These are phyloP conservation scores for Aristolochia fimbriata DNA, from an alignment of 164 flowering plant genomes.

Conservation along the genomic window DNA sequence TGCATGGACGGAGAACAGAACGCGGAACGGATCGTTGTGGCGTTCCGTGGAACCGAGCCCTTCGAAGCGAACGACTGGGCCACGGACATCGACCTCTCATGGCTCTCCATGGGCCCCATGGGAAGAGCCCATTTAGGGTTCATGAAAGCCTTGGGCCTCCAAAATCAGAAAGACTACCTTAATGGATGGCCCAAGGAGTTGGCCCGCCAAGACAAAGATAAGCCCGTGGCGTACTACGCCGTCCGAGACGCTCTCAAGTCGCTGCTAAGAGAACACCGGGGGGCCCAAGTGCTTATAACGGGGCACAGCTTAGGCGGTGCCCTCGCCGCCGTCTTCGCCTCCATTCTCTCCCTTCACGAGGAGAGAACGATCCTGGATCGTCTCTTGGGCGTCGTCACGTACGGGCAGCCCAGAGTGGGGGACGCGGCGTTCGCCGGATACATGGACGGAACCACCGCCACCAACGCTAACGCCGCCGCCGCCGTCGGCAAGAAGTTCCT, in stretches of 20 bases:
- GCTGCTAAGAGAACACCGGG: conserved; percentile 15
- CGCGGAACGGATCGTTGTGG: conserved; percentile 32
- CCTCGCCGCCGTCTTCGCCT: conserved; percentile 42
- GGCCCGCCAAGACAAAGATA: no score
- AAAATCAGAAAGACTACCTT: conserved; percentile 12
- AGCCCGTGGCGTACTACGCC: conserved; percentile 38
- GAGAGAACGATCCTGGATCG: conserved; percentile 33
- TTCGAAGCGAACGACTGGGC: conserved; percentile 46
- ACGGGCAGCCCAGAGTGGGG: conserved; percentile 69
- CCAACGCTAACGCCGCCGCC: conserved; percentile 8
- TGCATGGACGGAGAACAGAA: conserved; percentile 9
- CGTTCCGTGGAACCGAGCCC: conserved; percentile 68
- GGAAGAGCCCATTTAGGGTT: conserved; percentile 59
- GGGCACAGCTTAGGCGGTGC: conserved; percentile 76
- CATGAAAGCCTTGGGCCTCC: conserved; percentile 64
- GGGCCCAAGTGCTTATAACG: conserved; percentile 35
- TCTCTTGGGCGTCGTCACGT: conserved; percentile 41
- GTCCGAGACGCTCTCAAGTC: conserved; percentile 29
- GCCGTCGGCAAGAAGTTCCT: conserved; percentile 13
- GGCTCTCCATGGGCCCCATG: conserved; percentile 26
- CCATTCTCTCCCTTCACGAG: conserved; percentile 32
- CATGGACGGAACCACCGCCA: no score
- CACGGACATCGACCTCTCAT: conserved; percentile 52
- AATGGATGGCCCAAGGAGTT: conserved; percentile 44
- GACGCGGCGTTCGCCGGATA: conserved; percentile 28